Evolutionary conservation across 2,329 filamentous ascomycete genomes (phyloP).

Genomic region (Penicillium rolfsii): DNA sequence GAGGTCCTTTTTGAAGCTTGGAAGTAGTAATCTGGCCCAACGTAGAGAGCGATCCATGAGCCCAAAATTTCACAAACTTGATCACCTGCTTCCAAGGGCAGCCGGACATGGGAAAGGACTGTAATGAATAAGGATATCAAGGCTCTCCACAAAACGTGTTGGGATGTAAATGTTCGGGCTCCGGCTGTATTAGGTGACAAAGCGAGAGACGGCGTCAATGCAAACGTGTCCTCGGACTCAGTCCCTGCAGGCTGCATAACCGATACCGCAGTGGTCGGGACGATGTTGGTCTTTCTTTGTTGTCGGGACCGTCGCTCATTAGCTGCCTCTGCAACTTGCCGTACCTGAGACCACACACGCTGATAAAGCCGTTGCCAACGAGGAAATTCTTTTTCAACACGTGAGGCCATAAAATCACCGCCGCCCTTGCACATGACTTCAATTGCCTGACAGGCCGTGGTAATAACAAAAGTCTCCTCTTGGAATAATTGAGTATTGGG

Average conservation of each 20-base stretch:
- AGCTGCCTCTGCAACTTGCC: conserved; percentile 41
- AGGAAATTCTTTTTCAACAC: conserved; percentile 71
- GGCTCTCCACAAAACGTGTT: conserved; percentile 46
- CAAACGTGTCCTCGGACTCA: not conserved
- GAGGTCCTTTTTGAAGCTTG: conserved; percentile 6
- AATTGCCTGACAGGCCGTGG: conserved; percentile 71
- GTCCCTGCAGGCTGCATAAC: not conserved
- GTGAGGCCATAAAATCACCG: conserved; percentile 76
- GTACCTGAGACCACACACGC: conserved; percentile 43
- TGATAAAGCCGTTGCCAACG: conserved; percentile 49
- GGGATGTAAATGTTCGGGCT: conserved; percentile 42
- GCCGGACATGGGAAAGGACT: conserved; percentile 44
- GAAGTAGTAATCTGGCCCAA: conserved; percentile 41
- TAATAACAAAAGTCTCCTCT: conserved; percentile 58
- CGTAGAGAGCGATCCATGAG: conserved; percentile 41
- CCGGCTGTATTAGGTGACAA: conserved; percentile 28
- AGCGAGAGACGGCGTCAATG: conserved; percentile 23
- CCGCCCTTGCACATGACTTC: conserved; percentile 69
- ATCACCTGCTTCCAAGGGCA: conserved; percentile 46
- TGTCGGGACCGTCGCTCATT: conserved; percentile 38
- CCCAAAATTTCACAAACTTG: conserved; percentile 46
- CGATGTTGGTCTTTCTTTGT: conserved; percentile 11
- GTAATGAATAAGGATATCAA: conserved; percentile 44
- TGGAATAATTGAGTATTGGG: conserved; percentile 32
- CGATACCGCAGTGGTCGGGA: not conserved